Evolutionary conservation across 2,329 filamentous ascomycete species (phyloP).

Genomic region (Ascocoryne sarcoides): DNA sequence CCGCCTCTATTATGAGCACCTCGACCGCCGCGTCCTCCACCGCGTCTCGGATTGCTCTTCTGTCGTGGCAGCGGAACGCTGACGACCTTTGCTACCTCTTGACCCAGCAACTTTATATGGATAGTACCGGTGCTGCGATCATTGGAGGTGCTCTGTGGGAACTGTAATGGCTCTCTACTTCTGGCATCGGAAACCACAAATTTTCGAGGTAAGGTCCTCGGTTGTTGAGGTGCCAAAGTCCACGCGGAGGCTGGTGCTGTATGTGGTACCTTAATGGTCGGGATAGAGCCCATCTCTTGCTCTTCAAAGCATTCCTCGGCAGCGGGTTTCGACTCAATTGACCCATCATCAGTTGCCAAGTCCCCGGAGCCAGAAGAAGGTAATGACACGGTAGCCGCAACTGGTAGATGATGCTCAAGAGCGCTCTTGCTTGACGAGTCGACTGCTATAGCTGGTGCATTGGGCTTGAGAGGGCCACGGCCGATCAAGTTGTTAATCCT

Average conservation of each 20-base stretch:
- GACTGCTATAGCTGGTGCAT: constrained; percentile 52
- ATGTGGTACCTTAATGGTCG: constrained; percentile 58
- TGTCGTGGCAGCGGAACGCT: constrained; percentile 28
- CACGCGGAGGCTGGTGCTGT: constrained; percentile 54
- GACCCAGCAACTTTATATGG: constrained; percentile 35
- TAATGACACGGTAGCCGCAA: constrained; percentile 60
- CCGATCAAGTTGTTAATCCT: constrained; percentile 71
- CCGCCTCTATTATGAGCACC: constrained; percentile 23
- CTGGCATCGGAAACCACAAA: constrained; percentile 39
- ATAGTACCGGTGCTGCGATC: constrained; percentile 34
- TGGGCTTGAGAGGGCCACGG: constrained; percentile 49
- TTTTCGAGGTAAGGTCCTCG: constrained; percentile 45
- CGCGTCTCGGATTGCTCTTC: constrained; percentile 26
- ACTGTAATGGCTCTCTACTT: constrained; percentile 36
- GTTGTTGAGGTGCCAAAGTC: constrained; percentile 46
- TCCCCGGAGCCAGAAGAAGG: constrained; percentile 32
- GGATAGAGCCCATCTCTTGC: constrained; percentile 71
- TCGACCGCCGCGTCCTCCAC: constrained; percentile 11
- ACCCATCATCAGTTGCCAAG: constrained; percentile 33
- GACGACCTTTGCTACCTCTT: constrained; percentile 34
- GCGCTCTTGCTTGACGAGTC: constrained; percentile 60
- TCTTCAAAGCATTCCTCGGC: constrained; percentile 76
- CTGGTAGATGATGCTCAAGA: constrained; percentile 45
- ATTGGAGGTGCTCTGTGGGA: constrained; percentile 32
- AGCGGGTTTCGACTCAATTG: constrained; percentile 55